Evolutionary conservation across 164 flowering plant species (phyloP), one percentile per base, ranked within the genome.

Genomic region (Tetracentron sinense): DNA sequence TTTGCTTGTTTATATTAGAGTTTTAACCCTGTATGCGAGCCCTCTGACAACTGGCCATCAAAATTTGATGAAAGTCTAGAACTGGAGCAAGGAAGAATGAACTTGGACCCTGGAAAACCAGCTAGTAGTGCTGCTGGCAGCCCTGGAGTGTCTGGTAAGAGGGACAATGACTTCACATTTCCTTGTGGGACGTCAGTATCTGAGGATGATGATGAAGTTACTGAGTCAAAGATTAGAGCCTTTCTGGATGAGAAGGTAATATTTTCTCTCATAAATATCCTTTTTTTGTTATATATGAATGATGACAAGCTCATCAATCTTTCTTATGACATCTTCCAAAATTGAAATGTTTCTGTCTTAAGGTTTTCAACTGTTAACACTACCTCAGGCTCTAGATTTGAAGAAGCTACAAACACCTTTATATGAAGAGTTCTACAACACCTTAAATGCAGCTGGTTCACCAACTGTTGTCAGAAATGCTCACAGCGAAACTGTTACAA

Each of bases 191-290:
- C 65, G 20, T 38, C 65, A 48, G 68, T 67, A 4, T 67, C 71
- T 52, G 90, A 87, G 62, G 93, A 87, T 52, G 90, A 87, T 42
- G 90, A 87, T 59, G 90, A 85, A 70, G 77, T 85, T 42, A 87
- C 85, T 0, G 93, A 87, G 69, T 70, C 79, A 7, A 87, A 87
- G 73, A 87, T 87, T 52, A 81, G 75, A 72, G 88, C 78, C 4
- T 87, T 85, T 63, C 68, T 87, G 58, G 88, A 80, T 74, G 93
- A 83, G 68, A 87, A 87, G 88, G 93, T 87, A 44, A 20, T n/a
- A 17, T 58, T 16, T 8, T 47, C 35, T 47, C 35, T 19, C 1
- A 64, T 26, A 15, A 7, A 3, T 47, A 20, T 29, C 23, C 22
- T 28, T 71, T 20, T 11, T 51, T 26, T 15, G 7, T 10, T 4